A percentile compares a stretch with the other conserved stretches of the same genome.
phyloP scores from a whole-genome alignment of 768 basidiomycete genomes.

The Kwoniella botswanensis region DNA sequence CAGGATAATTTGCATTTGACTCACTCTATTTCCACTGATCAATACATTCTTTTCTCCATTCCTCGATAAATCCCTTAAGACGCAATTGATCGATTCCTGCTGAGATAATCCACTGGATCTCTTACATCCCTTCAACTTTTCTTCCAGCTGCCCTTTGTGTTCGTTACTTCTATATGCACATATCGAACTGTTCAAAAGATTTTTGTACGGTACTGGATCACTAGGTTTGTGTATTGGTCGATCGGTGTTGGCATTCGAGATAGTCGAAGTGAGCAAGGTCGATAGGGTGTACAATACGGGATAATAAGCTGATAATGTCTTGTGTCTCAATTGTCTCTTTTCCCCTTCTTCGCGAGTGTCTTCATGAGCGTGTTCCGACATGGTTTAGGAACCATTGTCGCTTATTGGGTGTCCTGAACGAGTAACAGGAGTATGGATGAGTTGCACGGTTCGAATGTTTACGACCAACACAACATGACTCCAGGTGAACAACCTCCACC shows the following conservation, averaged over 20 bases:
- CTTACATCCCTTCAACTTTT: not conserved
- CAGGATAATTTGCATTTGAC: slow-evolving; percentile 7
- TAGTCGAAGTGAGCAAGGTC: slow-evolving; percentile 23
- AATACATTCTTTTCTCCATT: slow-evolving; percentile 34
- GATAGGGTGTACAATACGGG: slow-evolving; percentile 35
- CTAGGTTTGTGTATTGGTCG: not conserved
- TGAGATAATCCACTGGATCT: slow-evolving; percentile 29
- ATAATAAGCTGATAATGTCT: slow-evolving; percentile 56
- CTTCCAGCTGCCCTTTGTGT: not conserved
- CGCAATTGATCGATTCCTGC: slow-evolving; percentile 47
- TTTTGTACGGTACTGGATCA: slow-evolving; percentile 26
- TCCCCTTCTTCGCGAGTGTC: not conserved
- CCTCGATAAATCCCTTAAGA: slow-evolving; percentile 36
- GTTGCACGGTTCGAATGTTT: not conserved
- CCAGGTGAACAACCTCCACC: slow-evolving; percentile 2
- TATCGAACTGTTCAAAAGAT: slow-evolving; percentile 21
- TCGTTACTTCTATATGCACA: slow-evolving; percentile 13
- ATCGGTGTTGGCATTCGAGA: slow-evolving; percentile 7
- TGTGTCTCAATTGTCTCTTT: slow-evolving; percentile 27
- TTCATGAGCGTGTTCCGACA: not conserved
- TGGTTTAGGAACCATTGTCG: not conserved
- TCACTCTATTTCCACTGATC: slow-evolving; percentile 32
- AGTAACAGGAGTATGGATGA: not conserved
- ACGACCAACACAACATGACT: not conserved
- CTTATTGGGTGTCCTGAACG: not conserved